These are phyloP conservation scores for Diplosphaera chodatii DNA, from an alignment of 139 green algal genomes.

Conservation along the genomic window DNA sequence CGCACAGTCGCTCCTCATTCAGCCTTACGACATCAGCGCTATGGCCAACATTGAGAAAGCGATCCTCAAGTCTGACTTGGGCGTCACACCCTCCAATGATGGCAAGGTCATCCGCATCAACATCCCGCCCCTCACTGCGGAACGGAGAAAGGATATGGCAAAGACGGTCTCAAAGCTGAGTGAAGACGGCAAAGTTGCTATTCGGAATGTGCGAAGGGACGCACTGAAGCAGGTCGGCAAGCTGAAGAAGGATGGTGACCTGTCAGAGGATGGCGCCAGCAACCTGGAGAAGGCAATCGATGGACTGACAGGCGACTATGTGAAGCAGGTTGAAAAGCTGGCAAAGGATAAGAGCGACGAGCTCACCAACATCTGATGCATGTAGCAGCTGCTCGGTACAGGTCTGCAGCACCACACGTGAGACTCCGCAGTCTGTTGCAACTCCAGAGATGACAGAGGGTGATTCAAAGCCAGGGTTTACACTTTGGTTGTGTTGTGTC, in stretches of 20 bases:
- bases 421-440: too few relatives aligned
- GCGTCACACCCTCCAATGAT: conserved; percentile 92
- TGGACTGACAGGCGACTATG: conserved; percentile 76
- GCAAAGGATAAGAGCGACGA: conserved; percentile 82
- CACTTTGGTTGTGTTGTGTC: too few relatives aligned
- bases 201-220: conserved; percentile 84
- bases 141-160: conserved; percentile 87
- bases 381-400: too few relatives aligned
- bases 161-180: conserved; percentile 81
- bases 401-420: too few relatives aligned
- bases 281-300: conserved; percentile 65
- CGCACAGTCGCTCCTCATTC: conserved; percentile 71
- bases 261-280: conserved; percentile 76
- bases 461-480: too few relatives aligned
- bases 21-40: conserved; percentile 81
- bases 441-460: too few relatives aligned
- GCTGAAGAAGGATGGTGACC: conserved; percentile 48
- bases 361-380: conserved; percentile 81
- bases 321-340: conserved; percentile 81
- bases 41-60: conserved; percentile 73
- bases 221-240: conserved; percentile 77
- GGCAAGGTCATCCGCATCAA: conserved; percentile 87
- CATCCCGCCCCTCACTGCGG: conserved; percentile 85
- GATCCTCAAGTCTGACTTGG: conserved; percentile 78
- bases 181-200: conserved; percentile 91